These are phyloP conservation scores for Lasiodiplodia citricola DNA, from an alignment of 2,329 filamentous ascomycete genomes.

Conservation along the genomic window DNA sequence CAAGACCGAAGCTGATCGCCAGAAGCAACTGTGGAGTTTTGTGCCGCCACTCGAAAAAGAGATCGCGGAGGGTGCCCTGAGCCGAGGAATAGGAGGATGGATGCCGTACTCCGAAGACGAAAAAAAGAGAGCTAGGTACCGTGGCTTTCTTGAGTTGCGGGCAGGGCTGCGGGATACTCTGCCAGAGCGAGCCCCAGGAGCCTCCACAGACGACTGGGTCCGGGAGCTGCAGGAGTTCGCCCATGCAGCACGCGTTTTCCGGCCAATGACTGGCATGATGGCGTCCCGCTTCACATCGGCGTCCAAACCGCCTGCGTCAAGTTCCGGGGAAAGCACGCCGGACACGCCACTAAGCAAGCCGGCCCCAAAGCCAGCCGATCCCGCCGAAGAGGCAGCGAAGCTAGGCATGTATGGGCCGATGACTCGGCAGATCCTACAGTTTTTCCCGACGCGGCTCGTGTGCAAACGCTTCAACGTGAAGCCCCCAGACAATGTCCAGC, in stretches of 20 bases:
- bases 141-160: slow-evolving; percentile 77
- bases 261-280: slow-evolving; percentile 90
- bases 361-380: slow-evolving; percentile 68
- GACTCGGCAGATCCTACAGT: slow-evolving; percentile 74
- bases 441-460: slow-evolving; percentile 81
- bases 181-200: slow-evolving; percentile 59
- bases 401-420: slow-evolving; percentile 92
- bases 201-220: slow-evolving; percentile 73
- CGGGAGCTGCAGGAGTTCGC: slow-evolving; percentile 81
- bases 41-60: slow-evolving; percentile 50
- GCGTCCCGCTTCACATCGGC: slow-evolving; percentile 87
- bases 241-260: slow-evolving; percentile 79
- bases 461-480: slow-evolving; percentile 95
- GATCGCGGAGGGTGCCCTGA: slow-evolving; percentile 52
- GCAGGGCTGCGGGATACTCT: slow-evolving; percentile 64
- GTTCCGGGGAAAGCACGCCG: slow-evolving; percentile 32
- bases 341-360: slow-evolving; percentile 47
- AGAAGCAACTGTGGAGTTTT: slow-evolving; percentile 58
- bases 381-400: slow-evolving; percentile 83
- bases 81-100: slow-evolving; percentile 63
- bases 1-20: slow-evolving; percentile 66
- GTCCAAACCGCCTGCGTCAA: slow-evolving; percentile 52
- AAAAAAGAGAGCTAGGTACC: slow-evolving; percentile 79
- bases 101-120: slow-evolving; percentile 87
- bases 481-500: slow-evolving; percentile 57